A percentile compares a stretch with the other conserved stretches of the same genome.
phyloP scores from a whole-genome alignment of 179 eudicot species.

The Amaranthus tricolor region DNA sequence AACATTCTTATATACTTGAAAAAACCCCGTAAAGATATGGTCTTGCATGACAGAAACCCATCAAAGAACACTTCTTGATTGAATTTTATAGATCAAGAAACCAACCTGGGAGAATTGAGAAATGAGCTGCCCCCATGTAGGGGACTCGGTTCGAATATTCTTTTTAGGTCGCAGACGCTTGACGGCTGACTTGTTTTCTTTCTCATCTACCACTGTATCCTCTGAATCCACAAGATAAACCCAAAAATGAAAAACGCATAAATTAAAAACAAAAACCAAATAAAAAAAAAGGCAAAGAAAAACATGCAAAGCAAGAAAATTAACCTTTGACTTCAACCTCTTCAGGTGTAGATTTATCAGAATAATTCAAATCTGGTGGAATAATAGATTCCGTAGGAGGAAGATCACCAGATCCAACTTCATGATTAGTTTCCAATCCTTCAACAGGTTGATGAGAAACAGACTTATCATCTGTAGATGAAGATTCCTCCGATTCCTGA shows the following conservation, averaged over 20 bases:
- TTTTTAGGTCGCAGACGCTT: slow-evolving; percentile 52
- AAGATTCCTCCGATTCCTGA: slow-evolving; percentile 56
- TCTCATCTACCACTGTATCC: slow-evolving; percentile 39
- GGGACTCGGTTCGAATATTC: slow-evolving; percentile 34
- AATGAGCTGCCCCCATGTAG: slow-evolving; percentile 82
- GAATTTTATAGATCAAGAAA: background rate
- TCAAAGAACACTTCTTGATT: slow-evolving; percentile 5
- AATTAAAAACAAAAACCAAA: background rate
- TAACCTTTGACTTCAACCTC: slow-evolving; percentile 34
- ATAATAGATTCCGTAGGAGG: slow-evolving; percentile 23
- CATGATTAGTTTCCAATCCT: slow-evolving; percentile 36
- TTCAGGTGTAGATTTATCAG: slow-evolving; percentile 37
- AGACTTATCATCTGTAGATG: slow-evolving; percentile 47
- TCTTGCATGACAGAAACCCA: background rate
- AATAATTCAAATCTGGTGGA: slow-evolving; percentile 39
- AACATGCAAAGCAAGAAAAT: slow-evolving; percentile 19
- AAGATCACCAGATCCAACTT: slow-evolving; percentile 64
- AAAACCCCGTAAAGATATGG: background rate
- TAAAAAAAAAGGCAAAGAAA: background rate
- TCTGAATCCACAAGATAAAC: slow-evolving; percentile 25
- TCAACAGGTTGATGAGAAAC: slow-evolving; percentile 24
- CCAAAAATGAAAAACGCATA: background rate
- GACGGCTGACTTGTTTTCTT: slow-evolving; percentile 39
- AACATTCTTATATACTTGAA: background rate
- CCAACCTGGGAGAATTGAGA: slow-evolving; percentile 80